Evolutionary conservation across 345 rosid species (phyloP).

Genomic region (Camelina sativa): DNA sequence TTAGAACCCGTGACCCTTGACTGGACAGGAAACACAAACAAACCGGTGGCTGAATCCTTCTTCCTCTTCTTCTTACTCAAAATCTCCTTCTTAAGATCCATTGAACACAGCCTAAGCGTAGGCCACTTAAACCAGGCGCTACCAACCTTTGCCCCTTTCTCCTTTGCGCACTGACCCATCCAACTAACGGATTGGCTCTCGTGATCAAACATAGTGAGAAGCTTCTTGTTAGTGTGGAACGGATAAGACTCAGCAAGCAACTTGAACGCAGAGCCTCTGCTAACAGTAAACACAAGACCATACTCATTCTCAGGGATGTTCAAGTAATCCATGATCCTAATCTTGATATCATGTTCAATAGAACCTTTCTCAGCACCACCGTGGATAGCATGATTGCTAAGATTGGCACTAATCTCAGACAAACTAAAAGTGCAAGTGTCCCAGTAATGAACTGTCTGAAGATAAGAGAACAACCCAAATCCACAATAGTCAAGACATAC

Average conservation of each 20-base stretch:
- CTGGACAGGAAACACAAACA: slow-evolving; percentile 98
- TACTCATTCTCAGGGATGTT: slow-evolving; percentile 97
- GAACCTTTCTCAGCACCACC: slow-evolving; percentile 95
- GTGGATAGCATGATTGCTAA: slow-evolving; percentile 90
- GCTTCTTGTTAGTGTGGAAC: slow-evolving; percentile 89
- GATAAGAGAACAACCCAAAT: slow-evolving; percentile 89
- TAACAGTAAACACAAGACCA: slow-evolving; percentile 98
- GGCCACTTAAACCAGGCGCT: slow-evolving; percentile 99
- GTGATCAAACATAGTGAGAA: slow-evolving; percentile 96
- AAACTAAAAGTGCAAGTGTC: slow-evolving; percentile 97
- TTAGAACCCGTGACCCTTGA: slow-evolving; percentile 96
- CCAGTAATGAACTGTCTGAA: slow-evolving; percentile 93
- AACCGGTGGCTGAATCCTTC: slow-evolving; percentile 85
- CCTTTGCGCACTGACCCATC: slow-evolving; percentile 98
- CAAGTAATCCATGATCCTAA: slow-evolving; percentile 92
- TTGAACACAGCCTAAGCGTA: slow-evolving; percentile 92
- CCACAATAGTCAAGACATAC: slow-evolving; percentile 99
- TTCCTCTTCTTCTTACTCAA: slow-evolving; percentile 80
- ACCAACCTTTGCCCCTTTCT: slow-evolving; percentile 87
- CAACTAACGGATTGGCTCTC: slow-evolving; percentile 97
- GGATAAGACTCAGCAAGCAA: slow-evolving; percentile 96
- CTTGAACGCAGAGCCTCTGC: slow-evolving; percentile 98
- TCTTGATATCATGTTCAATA: slow-evolving; percentile 86
- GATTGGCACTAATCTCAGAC: slow-evolving; percentile 92
- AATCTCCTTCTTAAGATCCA: slow-evolving; percentile 91